Percentiles rank a stretch among this genome's conserved stretches.
phyloP scores from a whole-genome alignment of 2,329 filamentous ascomycete genomes.

The Emergomyces pasteurianus region DNA sequence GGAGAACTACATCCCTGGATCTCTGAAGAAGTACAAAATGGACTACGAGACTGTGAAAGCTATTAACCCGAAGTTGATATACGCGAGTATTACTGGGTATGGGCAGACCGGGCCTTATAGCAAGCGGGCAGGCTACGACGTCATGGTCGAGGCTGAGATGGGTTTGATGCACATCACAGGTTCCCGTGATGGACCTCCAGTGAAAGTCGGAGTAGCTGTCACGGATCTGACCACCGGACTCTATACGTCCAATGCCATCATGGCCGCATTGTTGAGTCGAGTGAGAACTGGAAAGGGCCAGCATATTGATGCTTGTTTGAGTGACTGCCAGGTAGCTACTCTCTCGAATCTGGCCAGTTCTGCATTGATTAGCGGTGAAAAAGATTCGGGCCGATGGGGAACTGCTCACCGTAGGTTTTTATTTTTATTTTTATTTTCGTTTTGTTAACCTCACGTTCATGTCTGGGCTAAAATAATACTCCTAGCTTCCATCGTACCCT shows the following conservation, averaged over 20 bases:
- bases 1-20: constrained; percentile 89
- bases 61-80: constrained; percentile 79
- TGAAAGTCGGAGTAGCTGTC: constrained; percentile 95
- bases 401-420: constrained; percentile 69
- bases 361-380: constrained; percentile 73
- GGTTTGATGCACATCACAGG: constrained; percentile 98
- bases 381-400: constrained; percentile 84
- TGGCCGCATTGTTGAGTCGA: constrained; percentile 77
- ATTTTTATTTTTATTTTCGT: background rate
- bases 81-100: constrained; percentile 94
- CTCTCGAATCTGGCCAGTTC: constrained; percentile 93
- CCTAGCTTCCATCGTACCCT: constrained; percentile 83
- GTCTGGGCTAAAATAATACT: background rate
- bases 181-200: constrained; percentile 71
- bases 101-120: constrained; percentile 89
- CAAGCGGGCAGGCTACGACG: constrained; percentile 84
- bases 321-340: constrained; percentile 90
- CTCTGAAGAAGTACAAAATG: constrained; percentile 78
- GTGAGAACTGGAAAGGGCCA: constrained; percentile 68
- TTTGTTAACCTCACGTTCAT: background rate
- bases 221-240: constrained; percentile 91
- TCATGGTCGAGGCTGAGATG: constrained; percentile 98
- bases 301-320: constrained; percentile 81
- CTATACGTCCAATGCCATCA: constrained; percentile 89
- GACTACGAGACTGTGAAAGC: constrained; percentile 70